Evolutionary conservation across 805 yeast genomes (phyloP).

Genomic region (Kodamaea neixiangensis): DNA sequence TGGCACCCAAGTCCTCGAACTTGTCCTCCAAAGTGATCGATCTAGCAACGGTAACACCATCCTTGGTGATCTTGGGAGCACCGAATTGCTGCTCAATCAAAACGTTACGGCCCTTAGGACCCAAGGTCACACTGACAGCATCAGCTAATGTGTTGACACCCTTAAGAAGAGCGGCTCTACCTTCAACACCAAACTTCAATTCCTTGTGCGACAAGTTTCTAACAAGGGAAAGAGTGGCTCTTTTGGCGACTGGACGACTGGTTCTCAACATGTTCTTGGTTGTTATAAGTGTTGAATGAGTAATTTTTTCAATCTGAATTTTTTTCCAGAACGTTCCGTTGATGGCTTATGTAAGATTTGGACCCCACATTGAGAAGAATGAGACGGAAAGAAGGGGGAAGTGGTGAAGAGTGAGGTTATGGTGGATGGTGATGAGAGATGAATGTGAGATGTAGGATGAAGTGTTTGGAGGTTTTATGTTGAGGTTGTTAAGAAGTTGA

Average conservation of each 20-base stretch:
- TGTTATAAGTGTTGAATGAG: background rate
- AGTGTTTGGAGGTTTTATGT: background rate
- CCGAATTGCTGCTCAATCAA: conserved; percentile 96
- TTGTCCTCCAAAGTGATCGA: conserved; percentile 81
- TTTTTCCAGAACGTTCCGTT: conserved; percentile 18
- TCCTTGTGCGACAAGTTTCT: conserved; percentile 79
- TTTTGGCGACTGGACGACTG: conserved; percentile 45
- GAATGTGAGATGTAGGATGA: background rate
- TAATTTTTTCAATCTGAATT: conserved; percentile 9
- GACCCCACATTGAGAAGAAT: background rate
- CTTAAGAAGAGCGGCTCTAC: conserved; percentile 87
- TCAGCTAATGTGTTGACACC: conserved; percentile 96
- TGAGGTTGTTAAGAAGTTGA: background rate
- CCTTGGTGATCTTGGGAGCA: conserved; percentile 97
- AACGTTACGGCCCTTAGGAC: conserved; percentile 98
- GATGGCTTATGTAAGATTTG: background rate
- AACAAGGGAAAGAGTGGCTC: conserved; percentile 41
- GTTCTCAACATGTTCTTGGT: conserved; percentile 47
- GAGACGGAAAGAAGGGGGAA: too few species aligned
- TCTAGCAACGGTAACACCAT: conserved; percentile 96
- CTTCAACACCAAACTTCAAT: conserved; percentile 94
- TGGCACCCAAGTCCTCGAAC: conserved; percentile 96
- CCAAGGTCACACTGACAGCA: conserved; percentile 94
- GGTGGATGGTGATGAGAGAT: background rate
- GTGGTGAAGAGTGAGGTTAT: background rate